These are phyloP conservation scores for Umbilicaria muhlenbergii DNA, from an alignment of 495 filamentous ascomycete genomes.

Conservation along the genomic window DNA sequence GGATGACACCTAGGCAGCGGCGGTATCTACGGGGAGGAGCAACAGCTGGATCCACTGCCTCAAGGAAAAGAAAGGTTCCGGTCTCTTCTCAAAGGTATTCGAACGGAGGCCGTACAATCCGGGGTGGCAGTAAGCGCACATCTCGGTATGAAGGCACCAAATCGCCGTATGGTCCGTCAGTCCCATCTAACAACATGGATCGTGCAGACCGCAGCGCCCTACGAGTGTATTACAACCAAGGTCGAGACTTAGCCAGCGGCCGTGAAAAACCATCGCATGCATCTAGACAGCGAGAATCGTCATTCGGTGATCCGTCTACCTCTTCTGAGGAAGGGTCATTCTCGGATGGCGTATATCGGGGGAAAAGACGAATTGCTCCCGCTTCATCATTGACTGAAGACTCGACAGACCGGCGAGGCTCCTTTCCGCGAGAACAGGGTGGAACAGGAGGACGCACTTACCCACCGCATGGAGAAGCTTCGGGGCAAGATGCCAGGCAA, in stretches of 20 bases:
- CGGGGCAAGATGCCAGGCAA: neutral
- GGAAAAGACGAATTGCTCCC: too few relatives aligned
- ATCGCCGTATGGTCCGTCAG: too few relatives aligned
- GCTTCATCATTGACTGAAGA: too few relatives aligned
- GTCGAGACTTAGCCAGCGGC: too few relatives aligned
- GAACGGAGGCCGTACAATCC: neutral
- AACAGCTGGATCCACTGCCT: neutral
- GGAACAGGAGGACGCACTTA: too few relatives aligned
- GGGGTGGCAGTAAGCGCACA: neutral
- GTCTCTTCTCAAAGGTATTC: neutral
- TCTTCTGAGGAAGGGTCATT: neutral
- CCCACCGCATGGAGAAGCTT: neutral
- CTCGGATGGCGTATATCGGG: conserved; percentile 2
- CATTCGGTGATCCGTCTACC: neutral
- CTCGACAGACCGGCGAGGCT: too few relatives aligned
- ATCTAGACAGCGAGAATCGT: neutral
- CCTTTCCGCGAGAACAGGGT: too few relatives aligned
- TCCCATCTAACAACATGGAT: neutral
- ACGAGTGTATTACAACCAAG: neutral
- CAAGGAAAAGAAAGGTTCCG: neutral
- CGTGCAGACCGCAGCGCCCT: conserved; percentile 1
- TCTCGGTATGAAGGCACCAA: too few relatives aligned
- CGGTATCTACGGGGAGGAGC: neutral
- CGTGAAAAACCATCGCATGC: too few relatives aligned
- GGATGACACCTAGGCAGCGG: neutral